A percentile compares a stretch with the other conserved stretches of the same genome.
Conservation (phyloP, 805 yeast species). For the Candida fluviatilis region DNA sequence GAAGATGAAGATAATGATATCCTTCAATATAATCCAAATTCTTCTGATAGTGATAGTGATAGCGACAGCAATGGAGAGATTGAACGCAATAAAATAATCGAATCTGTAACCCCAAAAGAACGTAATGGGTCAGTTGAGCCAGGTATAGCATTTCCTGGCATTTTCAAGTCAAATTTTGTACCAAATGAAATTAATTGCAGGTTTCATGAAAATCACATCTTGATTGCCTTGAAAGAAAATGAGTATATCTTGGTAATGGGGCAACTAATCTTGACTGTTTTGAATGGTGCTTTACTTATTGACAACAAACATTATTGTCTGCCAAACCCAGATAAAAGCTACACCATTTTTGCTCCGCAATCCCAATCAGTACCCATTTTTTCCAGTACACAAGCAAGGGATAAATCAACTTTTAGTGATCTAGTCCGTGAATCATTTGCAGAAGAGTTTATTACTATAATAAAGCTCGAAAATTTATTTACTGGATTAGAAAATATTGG, state of each 20-base stretch:
- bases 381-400: constrained; percentile 35
- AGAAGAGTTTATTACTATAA: constrained; percentile 39
- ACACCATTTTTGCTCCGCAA: constrained; percentile 25
- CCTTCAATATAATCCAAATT: constrained; percentile 24
- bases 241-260: constrained; percentile 47
- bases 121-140: constrained; percentile 3
- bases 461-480: constrained; percentile 28
- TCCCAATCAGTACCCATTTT: constrained; percentile 42
- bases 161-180: constrained; percentile 29
- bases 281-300: constrained; percentile 44
- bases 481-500: constrained; percentile 48
- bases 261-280: constrained; percentile 39
- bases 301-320: constrained; percentile 32
- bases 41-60: constrained; percentile 19
- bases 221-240: constrained; percentile 39
- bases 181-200: constrained; percentile 36
- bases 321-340: constrained; percentile 21
- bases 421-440: constrained; percentile 15
- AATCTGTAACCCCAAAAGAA: constrained; percentile 1
- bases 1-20: constrained; percentile 14
- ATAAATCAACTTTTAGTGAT: constrained; percentile 18
- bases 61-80: constrained; percentile 6
- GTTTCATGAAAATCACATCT: constrained; percentile 24
- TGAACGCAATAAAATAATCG: neutral
- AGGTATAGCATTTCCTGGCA: constrained; percentile 1